phyloP scores from a whole-genome alignment of 768 basidiomycete species.

The Tylopilus subfusipes region DNA sequence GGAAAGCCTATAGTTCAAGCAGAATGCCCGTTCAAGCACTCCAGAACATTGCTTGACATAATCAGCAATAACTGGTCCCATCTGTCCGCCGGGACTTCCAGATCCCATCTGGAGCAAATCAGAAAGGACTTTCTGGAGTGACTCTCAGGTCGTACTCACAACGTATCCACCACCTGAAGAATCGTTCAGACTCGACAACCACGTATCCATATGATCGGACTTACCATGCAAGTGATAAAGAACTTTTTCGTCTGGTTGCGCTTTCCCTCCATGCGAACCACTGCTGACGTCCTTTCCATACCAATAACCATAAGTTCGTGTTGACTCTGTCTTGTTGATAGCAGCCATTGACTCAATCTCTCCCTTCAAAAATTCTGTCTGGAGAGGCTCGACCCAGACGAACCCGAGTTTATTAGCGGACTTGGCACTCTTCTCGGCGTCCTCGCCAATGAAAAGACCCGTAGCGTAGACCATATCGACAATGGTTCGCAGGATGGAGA shows the following conservation, averaged over 20 bases:
- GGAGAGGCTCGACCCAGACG: conserved; percentile 1
- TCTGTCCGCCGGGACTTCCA: background rate
- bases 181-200: background rate
- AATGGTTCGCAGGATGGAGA: background rate
- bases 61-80: background rate
- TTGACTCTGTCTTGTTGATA: background rate
- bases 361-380: background rate
- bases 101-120: conserved; percentile 1
- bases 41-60: background rate
- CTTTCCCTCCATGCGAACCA: conserved; percentile 5
- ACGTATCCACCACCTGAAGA: background rate
- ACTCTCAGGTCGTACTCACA: background rate
- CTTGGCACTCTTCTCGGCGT: conserved; percentile 2
- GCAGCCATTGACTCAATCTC: background rate
- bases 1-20: conserved; percentile 3
- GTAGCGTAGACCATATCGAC: background rate
- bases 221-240: conserved; percentile 6
- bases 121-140: background rate
- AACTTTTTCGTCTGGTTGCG: conserved; percentile 1
- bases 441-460: conserved; percentile 1
- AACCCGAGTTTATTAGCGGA: conserved; percentile 1
- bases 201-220: background rate
- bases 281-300: background rate
- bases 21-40: background rate
- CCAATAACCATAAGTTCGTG: conserved; percentile 1